Percentiles rank a stretch among this genome's conserved stretches.
Evolutionary conservation across 768 basidiomycete species (phyloP).

Genomic region (Postia placenta): DNA sequence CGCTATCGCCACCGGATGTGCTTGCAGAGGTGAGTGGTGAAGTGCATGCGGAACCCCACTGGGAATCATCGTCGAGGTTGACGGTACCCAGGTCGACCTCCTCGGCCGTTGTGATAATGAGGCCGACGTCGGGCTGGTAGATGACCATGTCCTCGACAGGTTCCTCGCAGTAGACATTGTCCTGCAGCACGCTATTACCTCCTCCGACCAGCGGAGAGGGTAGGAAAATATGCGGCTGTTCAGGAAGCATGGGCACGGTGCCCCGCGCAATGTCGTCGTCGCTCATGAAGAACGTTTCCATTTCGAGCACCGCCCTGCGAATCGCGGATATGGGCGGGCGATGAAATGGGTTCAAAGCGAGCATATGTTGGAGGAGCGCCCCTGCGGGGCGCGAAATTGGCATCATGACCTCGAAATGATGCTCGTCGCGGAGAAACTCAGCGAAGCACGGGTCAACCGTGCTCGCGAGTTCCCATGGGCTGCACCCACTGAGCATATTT

Average conservation of each 20-base stretch:
- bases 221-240: not conserved
- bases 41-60: too few species aligned
- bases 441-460: conserved; percentile 42
- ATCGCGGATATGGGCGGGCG: conserved; percentile 62
- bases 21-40: too few species aligned
- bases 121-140: not conserved
- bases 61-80: not conserved
- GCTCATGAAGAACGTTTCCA: conserved; percentile 45
- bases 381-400: conserved; percentile 44
- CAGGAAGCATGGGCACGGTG: not conserved
- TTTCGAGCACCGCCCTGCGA: conserved; percentile 43
- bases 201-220: not conserved
- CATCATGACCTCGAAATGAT: conserved; percentile 51
- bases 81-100: conserved; percentile 2
- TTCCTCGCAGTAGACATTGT: too few species aligned
- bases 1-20: not conserved
- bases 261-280: not conserved
- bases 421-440: conserved; percentile 38
- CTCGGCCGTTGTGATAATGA: not conserved
- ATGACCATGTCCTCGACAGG: not conserved
- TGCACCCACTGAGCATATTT: conserved; percentile 39
- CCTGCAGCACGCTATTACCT: not conserved
- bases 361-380: conserved; percentile 46
- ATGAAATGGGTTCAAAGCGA: conserved; percentile 52
- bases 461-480: conserved; percentile 47